Conservation (phyloP, 176 grass and related monocot genomes). For the Poa annua region DNA sequence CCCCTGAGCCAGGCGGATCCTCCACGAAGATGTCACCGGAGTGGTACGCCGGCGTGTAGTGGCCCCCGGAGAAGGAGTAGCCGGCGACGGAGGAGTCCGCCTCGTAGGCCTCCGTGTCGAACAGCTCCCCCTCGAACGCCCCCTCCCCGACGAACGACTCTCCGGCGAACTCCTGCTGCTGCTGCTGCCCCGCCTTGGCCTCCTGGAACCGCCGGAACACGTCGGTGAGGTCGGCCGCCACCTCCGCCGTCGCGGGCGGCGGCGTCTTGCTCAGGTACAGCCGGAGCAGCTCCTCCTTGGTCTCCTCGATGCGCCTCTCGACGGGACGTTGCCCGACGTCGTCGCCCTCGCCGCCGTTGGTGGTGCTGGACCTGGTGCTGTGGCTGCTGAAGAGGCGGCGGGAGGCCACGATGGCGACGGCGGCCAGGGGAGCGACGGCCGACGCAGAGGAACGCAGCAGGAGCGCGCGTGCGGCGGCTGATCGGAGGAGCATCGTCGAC, state of each 20-base stretch:
- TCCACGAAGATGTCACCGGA: not conserved
- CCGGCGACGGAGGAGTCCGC: not conserved
- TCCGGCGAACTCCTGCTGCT: not conserved
- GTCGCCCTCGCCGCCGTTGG: not conserved
- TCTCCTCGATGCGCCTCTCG: not conserved
- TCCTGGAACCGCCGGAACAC: conserved; percentile 19
- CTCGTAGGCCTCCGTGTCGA: conserved; percentile 28
- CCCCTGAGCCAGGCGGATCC: not conserved
- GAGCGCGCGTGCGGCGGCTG: not conserved
- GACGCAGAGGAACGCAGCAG: not conserved
- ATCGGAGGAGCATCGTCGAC: not conserved
- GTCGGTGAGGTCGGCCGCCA: conserved; percentile 13
- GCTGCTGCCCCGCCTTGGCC: not conserved
- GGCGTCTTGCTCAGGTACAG: not conserved
- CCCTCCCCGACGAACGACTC: not conserved
- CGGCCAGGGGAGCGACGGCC: not conserved
- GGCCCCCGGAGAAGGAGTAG: conserved; percentile 26
- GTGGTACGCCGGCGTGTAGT: not conserved
- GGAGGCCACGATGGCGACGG: not conserved
- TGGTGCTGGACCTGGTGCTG: not conserved
- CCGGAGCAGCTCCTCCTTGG: not conserved
- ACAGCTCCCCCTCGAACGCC: not conserved
- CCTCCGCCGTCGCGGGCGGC: not conserved
- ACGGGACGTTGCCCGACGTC: not conserved
- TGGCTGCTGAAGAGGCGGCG: not conserved